These are phyloP conservation scores for Boletus tomentosulus DNA, from an alignment of 768 basidiomycete species.

Conservation along the genomic window DNA sequence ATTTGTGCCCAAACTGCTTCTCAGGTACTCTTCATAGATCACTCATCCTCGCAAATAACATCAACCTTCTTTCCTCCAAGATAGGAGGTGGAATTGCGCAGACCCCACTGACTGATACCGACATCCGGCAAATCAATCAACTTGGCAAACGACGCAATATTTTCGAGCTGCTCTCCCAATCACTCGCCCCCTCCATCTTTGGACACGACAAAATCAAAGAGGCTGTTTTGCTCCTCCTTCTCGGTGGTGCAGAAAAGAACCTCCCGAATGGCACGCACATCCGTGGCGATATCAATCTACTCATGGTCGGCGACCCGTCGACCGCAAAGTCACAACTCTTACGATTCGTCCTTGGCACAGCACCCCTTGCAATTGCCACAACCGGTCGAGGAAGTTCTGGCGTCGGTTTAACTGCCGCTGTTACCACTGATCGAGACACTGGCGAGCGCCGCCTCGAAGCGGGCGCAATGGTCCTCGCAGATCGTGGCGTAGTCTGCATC, in stretches of 20 bases:
- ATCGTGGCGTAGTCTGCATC: constrained; percentile 98
- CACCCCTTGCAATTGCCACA: constrained; percentile 95
- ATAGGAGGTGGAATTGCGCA: constrained; percentile 94
- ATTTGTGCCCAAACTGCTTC: constrained; percentile 4
- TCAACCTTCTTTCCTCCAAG: constrained; percentile 92
- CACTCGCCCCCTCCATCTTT: constrained; percentile 95
- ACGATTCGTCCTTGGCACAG: constrained; percentile 92
- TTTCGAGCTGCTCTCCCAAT: constrained; percentile 85
- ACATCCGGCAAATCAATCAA: constrained; percentile 95
- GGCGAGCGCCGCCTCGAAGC: constrained; percentile 96
- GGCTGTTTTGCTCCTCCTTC: constrained; percentile 86
- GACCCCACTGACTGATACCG: constrained; percentile 84
- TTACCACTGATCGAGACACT: constrained; percentile 97
- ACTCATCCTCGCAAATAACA: constrained; percentile 89
- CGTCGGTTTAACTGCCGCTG: constrained; percentile 97
- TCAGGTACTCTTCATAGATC: constrained; percentile 52
- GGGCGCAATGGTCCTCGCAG: constrained; percentile 98
- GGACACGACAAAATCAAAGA: constrained; percentile 96
- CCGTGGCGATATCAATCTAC: constrained; percentile 97
- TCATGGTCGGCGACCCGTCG: constrained; percentile 99
- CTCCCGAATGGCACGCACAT: constrained; percentile 96
- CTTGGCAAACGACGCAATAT: constrained; percentile 83
- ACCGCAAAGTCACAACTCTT: constrained; percentile 97
- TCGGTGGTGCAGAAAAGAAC: constrained; percentile 98
- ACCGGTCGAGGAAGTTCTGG: constrained; percentile 98